phyloP scores from a whole-genome alignment of 2,329 filamentous ascomycete species.

The Xylariaceae sp. region DNA sequence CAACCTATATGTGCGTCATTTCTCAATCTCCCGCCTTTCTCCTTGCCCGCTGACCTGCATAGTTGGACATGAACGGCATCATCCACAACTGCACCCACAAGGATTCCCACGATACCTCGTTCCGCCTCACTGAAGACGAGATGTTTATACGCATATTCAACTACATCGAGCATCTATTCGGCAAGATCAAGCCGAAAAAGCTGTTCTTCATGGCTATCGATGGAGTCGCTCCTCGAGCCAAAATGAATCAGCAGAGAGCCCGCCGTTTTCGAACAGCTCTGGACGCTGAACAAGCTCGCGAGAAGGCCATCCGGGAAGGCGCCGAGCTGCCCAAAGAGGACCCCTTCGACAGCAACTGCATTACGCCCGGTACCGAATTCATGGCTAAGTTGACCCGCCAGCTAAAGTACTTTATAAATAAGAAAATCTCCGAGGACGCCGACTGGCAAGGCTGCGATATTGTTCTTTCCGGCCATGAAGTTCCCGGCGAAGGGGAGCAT shows the following conservation, averaged over 20 bases:
- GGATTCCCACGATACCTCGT: slow-evolving; percentile 87
- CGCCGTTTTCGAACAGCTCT: slow-evolving; percentile 93
- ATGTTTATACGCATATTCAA: slow-evolving; percentile 99
- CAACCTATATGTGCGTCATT: slow-evolving; percentile 75
- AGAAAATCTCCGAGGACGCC: slow-evolving; percentile 94
- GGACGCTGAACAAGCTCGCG: slow-evolving; percentile 84
- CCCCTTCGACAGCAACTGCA: slow-evolving; percentile 98
- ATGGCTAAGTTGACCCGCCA: slow-evolving; percentile 96
- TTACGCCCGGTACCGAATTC: slow-evolving; percentile 94
- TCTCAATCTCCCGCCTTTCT: slow-evolving; percentile 16
- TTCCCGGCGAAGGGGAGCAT: slow-evolving; percentile 97
- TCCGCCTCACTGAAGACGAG: slow-evolving; percentile 93
- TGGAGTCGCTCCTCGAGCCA: slow-evolving; percentile 93
- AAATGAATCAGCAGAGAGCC: slow-evolving; percentile 99
- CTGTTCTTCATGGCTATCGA: slow-evolving; percentile 99
- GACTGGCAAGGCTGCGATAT: slow-evolving; percentile 98
- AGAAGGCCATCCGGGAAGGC: slow-evolving; percentile 89
- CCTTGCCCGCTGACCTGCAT: slow-evolving; percentile 35
- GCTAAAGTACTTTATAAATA: slow-evolving; percentile 97
- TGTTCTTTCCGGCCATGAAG: slow-evolving; percentile 95
- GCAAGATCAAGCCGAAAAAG: slow-evolving; percentile 98
- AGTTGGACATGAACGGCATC: slow-evolving; percentile 98
- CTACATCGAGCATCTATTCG: slow-evolving; percentile 98
- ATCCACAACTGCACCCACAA: slow-evolving; percentile 99
- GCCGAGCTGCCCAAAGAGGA: slow-evolving; percentile 93